Conservation (phyloP, 2,329 filamentous ascomycete species). For the Cryoendolithus antarcticus region DNA sequence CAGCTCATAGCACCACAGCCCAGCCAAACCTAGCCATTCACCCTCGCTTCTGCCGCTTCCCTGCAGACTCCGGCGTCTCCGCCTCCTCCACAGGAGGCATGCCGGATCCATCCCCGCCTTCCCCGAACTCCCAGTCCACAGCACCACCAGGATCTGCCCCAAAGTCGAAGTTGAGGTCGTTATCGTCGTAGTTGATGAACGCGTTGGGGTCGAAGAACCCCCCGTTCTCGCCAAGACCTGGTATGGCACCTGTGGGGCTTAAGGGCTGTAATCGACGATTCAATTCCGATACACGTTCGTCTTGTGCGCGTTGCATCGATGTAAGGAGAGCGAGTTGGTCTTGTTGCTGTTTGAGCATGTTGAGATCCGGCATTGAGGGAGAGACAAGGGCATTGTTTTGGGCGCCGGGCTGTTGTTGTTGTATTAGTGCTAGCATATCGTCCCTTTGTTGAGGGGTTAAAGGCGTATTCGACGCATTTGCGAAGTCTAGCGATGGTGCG, state of each 20-base stretch:
- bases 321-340: constrained; percentile 68
- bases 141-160: neutral
- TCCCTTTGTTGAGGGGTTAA: constrained; percentile 36
- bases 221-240: constrained; percentile 41
- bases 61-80: too few species aligned
- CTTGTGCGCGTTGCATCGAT: constrained; percentile 67
- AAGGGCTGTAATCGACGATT: constrained; percentile 64
- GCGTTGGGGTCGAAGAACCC: constrained; percentile 26
- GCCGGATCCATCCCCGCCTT: too few species aligned
- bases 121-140: constrained; percentile 11
- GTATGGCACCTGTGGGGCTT: constrained; percentile 66
- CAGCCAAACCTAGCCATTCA: too few species aligned
- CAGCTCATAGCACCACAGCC: too few species aligned
- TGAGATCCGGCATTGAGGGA: constrained; percentile 44
- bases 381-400: constrained; percentile 48
- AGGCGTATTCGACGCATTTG: constrained; percentile 21
- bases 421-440: constrained; percentile 31
- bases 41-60: too few species aligned
- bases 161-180: constrained; percentile 17
- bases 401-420: constrained; percentile 4
- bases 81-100: too few species aligned
- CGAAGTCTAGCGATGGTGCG: constrained; percentile 31
- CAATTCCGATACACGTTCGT: constrained; percentile 62
- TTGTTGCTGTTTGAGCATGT: constrained; percentile 55
- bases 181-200: constrained; percentile 42